Evolutionary conservation across 805 yeast genomes (phyloP).

Genomic region (Saturnispora silvae): DNA sequence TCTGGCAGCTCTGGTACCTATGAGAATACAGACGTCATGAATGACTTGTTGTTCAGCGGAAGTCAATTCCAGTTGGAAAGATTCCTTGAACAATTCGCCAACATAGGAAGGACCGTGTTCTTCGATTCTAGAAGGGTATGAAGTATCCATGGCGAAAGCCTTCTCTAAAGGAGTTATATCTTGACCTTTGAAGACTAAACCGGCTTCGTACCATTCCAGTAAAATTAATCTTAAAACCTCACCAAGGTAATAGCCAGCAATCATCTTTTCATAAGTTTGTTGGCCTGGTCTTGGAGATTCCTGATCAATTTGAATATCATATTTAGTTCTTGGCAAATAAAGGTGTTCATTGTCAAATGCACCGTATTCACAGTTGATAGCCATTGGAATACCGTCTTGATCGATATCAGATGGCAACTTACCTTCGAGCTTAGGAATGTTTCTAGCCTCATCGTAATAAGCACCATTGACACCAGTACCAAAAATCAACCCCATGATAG

Average conservation of each 20-base stretch:
- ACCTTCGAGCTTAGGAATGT: constrained; percentile 77
- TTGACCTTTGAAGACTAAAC: constrained; percentile 60
- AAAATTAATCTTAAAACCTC: constrained; percentile 77
- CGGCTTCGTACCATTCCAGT: constrained; percentile 57
- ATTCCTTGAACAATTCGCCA: constrained; percentile 48
- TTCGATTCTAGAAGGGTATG: constrained; percentile 79
- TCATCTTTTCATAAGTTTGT: constrained; percentile 94
- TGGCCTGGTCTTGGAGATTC: constrained; percentile 94
- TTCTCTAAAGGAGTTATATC: constrained; percentile 50
- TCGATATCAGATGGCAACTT: constrained; percentile 50
- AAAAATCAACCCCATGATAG: constrained; percentile 90
- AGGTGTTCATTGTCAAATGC: constrained; percentile 87
- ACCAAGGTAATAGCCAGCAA: constrained; percentile 93
- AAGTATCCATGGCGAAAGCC: constrained; percentile 76
- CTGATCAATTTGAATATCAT: constrained; percentile 68
- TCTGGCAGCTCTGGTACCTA: constrained; percentile 90
- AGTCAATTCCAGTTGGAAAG: constrained; percentile 56
- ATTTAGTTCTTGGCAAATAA: constrained; percentile 81
- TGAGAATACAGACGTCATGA: constrained; percentile 72
- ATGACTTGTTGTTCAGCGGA: constrained; percentile 71
- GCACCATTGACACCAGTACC: constrained; percentile 99
- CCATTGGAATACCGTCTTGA: constrained; percentile 60
- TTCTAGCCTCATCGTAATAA: constrained; percentile 65
- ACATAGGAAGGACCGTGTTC: constrained; percentile 77
- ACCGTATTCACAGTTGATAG: constrained; percentile 97